Evolutionary conservation across 2,329 filamentous ascomycete species (phyloP).

Genomic region (Aulographum hederae): DNA sequence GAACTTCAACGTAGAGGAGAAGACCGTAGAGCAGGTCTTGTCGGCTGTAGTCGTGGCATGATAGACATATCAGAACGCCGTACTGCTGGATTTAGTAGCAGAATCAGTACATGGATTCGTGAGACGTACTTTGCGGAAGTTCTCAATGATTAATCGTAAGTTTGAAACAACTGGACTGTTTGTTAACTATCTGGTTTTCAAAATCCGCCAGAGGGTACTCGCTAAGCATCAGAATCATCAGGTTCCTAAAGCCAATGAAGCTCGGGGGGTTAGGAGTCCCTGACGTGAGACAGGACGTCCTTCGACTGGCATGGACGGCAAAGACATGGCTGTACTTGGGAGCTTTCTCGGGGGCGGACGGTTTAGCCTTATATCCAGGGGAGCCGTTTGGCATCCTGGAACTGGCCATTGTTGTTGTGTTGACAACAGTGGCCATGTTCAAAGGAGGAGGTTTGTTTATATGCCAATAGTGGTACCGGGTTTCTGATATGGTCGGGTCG

Average conservation of each 20-base stretch:
- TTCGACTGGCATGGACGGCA: slow-evolving; percentile 56
- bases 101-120: slow-evolving; percentile 5
- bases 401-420: slow-evolving; percentile 10
- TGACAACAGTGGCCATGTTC: slow-evolving; percentile 16
- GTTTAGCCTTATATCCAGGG: too few relatives aligned
- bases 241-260: slow-evolving; percentile 84
- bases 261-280: slow-evolving; percentile 60
- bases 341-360: slow-evolving; percentile 3
- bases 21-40: slow-evolving; percentile 61
- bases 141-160: slow-evolving; percentile 85
- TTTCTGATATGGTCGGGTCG: too few relatives aligned
- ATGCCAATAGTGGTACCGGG: too few relatives aligned
- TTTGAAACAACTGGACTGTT: slow-evolving; percentile 68
- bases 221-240: slow-evolving; percentile 89
- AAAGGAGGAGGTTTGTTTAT: too few relatives aligned
- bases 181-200: background rate
- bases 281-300: slow-evolving; percentile 69
- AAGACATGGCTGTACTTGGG: slow-evolving; percentile 80
- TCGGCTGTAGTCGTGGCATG: slow-evolving; percentile 70
- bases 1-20: slow-evolving; percentile 69
- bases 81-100: slow-evolving; percentile 41
- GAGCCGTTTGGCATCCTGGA: background rate
- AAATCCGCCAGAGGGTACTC: slow-evolving; percentile 14
- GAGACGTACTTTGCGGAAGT: slow-evolving; percentile 63
- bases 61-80: slow-evolving; percentile 81